Evolutionary conservation across 257 asterid genomes (phyloP).

Genomic region (Solanum chiquidenum): DNA sequence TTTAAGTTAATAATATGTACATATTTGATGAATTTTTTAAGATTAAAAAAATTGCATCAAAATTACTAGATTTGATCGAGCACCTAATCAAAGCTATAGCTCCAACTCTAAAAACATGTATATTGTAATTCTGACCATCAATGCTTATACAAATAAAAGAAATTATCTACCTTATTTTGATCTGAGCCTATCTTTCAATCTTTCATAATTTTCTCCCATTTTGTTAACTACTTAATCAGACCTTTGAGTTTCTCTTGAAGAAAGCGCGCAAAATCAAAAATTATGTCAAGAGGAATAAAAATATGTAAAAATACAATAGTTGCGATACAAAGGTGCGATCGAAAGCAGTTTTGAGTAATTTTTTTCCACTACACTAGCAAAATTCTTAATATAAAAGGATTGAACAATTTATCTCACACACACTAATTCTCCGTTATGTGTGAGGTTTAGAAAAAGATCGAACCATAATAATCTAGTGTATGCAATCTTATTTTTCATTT

Average conservation of each 20-base stretch:
- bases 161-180: neutral
- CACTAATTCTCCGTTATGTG: neutral
- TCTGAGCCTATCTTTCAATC: fast-evolving
- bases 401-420: neutral
- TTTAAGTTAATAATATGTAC: neutral
- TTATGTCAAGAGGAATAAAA: neutral
- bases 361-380: neutral
- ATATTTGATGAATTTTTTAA: neutral
- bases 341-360: neutral
- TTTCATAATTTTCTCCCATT: neutral
- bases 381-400: neutral
- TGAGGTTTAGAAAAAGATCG: neutral
- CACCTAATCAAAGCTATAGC: neutral
- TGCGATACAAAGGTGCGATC: neutral
- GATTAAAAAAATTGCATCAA: neutral
- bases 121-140: neutral
- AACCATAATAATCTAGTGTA: fast-evolving
- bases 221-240: neutral
- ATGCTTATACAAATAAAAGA: neutral
- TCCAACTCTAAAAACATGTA: neutral
- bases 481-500: neutral
- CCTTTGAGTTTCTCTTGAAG: neutral
- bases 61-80: neutral
- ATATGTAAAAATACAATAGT: neutral
- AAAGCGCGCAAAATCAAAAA: neutral